Conservation (phyloP, 257 asterid genomes). For the Anisodus tanguticus region DNA sequence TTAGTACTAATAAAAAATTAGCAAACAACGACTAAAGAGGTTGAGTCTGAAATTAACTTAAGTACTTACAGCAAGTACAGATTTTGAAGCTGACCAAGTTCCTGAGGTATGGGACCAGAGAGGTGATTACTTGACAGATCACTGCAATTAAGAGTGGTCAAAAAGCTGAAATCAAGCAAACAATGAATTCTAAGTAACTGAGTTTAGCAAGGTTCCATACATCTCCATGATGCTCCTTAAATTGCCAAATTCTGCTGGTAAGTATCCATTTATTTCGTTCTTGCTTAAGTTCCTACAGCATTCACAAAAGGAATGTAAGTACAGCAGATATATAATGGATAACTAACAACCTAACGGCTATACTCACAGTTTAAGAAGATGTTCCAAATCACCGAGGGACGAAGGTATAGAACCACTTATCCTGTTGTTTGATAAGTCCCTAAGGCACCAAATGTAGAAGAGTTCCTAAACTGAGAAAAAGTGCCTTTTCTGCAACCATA, state of each 20-base stretch:
- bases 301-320: not conserved
- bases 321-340: not conserved
- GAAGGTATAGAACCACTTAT: conserved; percentile 80
- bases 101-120: conserved; percentile 81
- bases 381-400: conserved; percentile 94
- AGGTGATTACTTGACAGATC: conserved; percentile 87
- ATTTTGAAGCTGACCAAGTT: conserved; percentile 87
- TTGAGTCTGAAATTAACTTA: not conserved
- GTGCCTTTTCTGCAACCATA: not conserved
- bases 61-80: conserved; percentile 74
- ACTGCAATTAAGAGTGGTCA: conserved; percentile 44
- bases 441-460: conserved; percentile 36
- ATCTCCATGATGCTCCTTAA: conserved; percentile 89
- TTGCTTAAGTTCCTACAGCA: conserved; percentile 75
- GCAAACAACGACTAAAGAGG: not conserved
- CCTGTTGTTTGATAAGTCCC: conserved; percentile 84
- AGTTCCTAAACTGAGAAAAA: not conserved
- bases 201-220: conserved; percentile 48
- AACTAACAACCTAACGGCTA: not conserved
- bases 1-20: not conserved
- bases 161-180: not conserved
- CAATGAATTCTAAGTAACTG: not conserved
- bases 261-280: conserved; percentile 62
- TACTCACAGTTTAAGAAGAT: conserved; percentile 89
- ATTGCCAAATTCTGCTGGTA: conserved; percentile 94